Evolutionary conservation across 441 rosid species (phyloP).

Genomic region (Gossypium schwendimanii): DNA sequence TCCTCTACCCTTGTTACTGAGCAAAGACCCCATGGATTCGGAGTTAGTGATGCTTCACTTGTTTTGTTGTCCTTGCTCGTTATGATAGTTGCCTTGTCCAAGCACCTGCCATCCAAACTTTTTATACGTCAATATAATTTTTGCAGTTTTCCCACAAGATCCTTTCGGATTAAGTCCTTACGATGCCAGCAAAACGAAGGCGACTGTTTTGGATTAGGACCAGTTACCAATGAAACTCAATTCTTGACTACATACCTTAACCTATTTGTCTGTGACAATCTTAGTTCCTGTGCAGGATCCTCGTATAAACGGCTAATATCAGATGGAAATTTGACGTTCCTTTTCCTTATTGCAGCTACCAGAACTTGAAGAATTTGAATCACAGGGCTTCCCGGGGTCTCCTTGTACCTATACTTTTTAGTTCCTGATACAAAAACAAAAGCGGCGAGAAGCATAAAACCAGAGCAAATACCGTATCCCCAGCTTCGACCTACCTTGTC

Average conservation of each 20-base stretch:
- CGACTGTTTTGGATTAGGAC: background rate
- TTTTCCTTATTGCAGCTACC: slow-evolving; percentile 31
- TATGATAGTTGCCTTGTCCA: slow-evolving; percentile 37
- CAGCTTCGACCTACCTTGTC: slow-evolving; percentile 35
- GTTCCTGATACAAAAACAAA: slow-evolving; percentile 28
- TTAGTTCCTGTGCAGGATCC: background rate
- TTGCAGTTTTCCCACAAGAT: no score
- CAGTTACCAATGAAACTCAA: background rate
- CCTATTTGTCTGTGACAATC: slow-evolving; percentile 2
- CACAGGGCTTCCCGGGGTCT: slow-evolving; percentile 31
- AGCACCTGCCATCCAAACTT: slow-evolving; percentile 19
- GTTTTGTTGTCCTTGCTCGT: background rate
- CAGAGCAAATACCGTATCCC: slow-evolving; percentile 38
- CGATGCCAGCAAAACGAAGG: no score
- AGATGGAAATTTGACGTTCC: slow-evolving; percentile 14
- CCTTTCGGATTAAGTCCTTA: no score
- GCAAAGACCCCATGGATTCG: slow-evolving; percentile 15
- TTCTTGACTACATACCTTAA: background rate
- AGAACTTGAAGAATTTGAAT: slow-evolving; percentile 35
- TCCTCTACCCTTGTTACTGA: slow-evolving; percentile 14
- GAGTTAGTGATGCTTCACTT: background rate
- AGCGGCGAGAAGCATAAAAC: slow-evolving; percentile 24
- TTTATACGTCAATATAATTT: background rate
- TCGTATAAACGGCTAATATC: background rate
- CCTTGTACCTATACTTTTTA: slow-evolving; percentile 33